Conservation (phyloP, 768 basidiomycete genomes). For the Boletus eberwhitei region DNA sequence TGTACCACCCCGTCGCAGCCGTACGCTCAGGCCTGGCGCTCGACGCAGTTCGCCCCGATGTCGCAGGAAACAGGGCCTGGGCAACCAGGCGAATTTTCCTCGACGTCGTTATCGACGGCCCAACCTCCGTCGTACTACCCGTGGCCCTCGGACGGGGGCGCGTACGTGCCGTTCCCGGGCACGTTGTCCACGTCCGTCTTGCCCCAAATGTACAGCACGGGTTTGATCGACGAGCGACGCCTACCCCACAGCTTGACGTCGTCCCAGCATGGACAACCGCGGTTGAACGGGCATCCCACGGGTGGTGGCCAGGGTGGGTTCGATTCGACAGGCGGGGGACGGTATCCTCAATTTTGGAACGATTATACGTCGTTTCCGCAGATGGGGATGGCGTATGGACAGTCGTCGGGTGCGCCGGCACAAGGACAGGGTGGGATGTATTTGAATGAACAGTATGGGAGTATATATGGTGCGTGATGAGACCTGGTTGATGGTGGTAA, state of each 20-base stretch:
- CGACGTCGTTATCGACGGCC: constrained; percentile 5
- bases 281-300: constrained; percentile 14
- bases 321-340: constrained; percentile 20
- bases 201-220: constrained; percentile 74
- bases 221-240: constrained; percentile 54
- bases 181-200: constrained; percentile 69
- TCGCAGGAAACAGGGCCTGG: constrained; percentile 5
- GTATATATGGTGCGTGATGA: constrained; percentile 28
- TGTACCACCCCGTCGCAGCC: constrained; percentile 12
- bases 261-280: constrained; percentile 17
- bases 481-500: neutral
- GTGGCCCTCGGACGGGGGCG: constrained; percentile 39
- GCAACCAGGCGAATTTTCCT: constrained; percentile 10
- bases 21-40: constrained; percentile 30
- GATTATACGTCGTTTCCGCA: constrained; percentile 53
- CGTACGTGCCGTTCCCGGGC: constrained; percentile 38
- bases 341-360: constrained; percentile 55
- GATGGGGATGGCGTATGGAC: constrained; percentile 41
- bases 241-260: constrained; percentile 8
- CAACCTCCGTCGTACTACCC: constrained; percentile 39
- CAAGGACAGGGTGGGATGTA: constrained; percentile 24
- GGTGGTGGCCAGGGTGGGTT: constrained; percentile 17
- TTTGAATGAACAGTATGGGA: constrained; percentile 22
- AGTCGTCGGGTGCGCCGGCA: neutral
- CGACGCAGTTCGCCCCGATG: constrained; percentile 19